Evolutionary conservation across 2,329 filamentous ascomycete species (phyloP), one percentile per base, ranked within the genome.

Genomic region (Microdochium bolleyi): DNA sequence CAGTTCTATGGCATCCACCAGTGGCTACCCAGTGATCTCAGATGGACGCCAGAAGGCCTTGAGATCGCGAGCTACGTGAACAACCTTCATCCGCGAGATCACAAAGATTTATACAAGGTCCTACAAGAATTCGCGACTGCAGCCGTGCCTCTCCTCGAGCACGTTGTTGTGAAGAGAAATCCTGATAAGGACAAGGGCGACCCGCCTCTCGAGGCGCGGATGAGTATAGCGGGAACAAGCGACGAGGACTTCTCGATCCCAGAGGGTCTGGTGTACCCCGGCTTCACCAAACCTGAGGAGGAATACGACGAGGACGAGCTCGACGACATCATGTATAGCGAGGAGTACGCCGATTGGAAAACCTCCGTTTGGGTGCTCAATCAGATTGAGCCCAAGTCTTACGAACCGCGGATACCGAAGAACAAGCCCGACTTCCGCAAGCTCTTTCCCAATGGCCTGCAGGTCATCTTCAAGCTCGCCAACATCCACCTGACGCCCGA

Each of bases 391-490:
- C 60, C 62, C 2, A 37, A 55, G 16, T 52, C 55, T 8, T 62
- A 59, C 49, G 21, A 7, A 21, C n/a, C 54, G 21, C 14, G 11
- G 16, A 48, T 16, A 11, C 24, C 19, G 13, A 10, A 59, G 21
- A 49, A 54, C 14, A 57, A 64, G 14, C 57, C 68, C 49, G 62
- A 65, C 24, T 56, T 53, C 32, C 53, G 59, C 2, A 51, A 56
- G 1, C 60, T 59, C 1, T 73, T 69, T 56, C 66, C 67, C 49
- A 37, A 22, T 3, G 59, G 66, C 2, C 65, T 87, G 0, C 84
- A 88, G 55, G 70, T 88, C 41, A 81, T 87, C 52, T 75, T 84
- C 51, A 86, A 86, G 63, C 67, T 88, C 11, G 74, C 80, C 14
- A 82, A 78, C 49, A 80, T 87, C 48, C 73, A 84, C 25, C 71